Evolutionary conservation across 345 rosid species (phyloP), one percentile per base, ranked within the genome.

Genomic region (Eucalyptus paniculata): DNA sequence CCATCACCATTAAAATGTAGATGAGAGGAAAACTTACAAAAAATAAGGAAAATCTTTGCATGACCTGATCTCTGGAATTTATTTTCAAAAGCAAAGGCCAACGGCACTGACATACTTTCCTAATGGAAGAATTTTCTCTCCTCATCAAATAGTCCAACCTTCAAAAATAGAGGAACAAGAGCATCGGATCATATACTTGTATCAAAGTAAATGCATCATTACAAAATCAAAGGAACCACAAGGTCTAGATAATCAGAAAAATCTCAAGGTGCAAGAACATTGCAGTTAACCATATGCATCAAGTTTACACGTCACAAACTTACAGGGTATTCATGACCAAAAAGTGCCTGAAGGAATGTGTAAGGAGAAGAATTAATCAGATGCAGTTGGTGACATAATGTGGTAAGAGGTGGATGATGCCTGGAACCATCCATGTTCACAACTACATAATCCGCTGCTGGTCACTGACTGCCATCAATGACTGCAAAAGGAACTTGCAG

Each of bases 111-210:
- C 88, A 42, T 94, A 92, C 92, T 94, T 94, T 87, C 97, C 97
- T 77, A 96, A 67, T 40, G 97, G 97, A 91, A 98, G 96, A 90
- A 98, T 94, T 94, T 96, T 97, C 95, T 97, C 54, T 51, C 54
- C 94, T 96, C 97, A 89, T 96, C 95, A 86, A 97, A 96, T 86
- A 98, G 90, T 82, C 97, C 99, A 91, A 96, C 97, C 99, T 98
- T 89, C 28, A 88, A 88, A 89, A 86, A 30, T 58, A 42, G 62
- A 56, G 24, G 89, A 60, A 89, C n/a, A 34, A 89, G 87, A 42
- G 85, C 17, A 45, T 47, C 50, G 6, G 47, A 53, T 87, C 50
- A 56, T 26, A 88, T n/a, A 26, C 4, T 21, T 21, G 9, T 26
- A 51, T 7, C 54, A 18, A 51, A 17, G 54, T 51, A 51, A 51